These are phyloP conservation scores for Schwanniomyces polymorphus DNA, from an alignment of 805 yeast genomes.

Conservation along the genomic window DNA sequence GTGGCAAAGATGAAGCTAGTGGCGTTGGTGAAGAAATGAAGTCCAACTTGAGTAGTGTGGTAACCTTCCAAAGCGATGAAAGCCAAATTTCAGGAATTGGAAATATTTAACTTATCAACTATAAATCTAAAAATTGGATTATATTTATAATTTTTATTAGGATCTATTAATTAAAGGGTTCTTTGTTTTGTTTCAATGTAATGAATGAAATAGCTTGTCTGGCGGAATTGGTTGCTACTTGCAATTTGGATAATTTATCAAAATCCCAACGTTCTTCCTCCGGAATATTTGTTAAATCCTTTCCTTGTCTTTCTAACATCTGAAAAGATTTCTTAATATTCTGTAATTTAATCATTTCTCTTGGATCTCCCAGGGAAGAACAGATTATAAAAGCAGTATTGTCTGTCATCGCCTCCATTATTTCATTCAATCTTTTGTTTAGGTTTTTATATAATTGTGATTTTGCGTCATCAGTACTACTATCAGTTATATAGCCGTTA, in stretches of 20 bases:
- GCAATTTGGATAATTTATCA: conserved; percentile 47
- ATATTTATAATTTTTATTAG: background rate
- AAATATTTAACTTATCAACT: background rate
- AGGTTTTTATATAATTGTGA: conserved; percentile 27
- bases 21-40: conserved; percentile 19
- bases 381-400: conserved; percentile 61
- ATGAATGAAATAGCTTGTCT: conserved; percentile 62
- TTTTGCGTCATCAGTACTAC: conserved; percentile 7
- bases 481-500: conserved; percentile 15
- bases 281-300: conserved; percentile 40
- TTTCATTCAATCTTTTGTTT: conserved; percentile 42
- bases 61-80: conserved; percentile 21
- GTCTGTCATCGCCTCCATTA: conserved; percentile 56
- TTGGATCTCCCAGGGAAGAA: conserved; percentile 64
- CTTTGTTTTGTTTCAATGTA: conserved; percentile 33
- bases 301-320: conserved; percentile 39
- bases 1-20: conserved; percentile 39
- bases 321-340: conserved; percentile 42
- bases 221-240: conserved; percentile 49
- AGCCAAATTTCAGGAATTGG: conserved; percentile 22
- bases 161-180: background rate
- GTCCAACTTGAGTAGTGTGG: conserved; percentile 21
- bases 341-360: conserved; percentile 48
- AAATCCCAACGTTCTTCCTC: conserved; percentile 50
- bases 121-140: too few species aligned